These are phyloP conservation scores for Tetrahymena borealis DNA, from an alignment of 73 alveolate genomes.

Conservation along the genomic window DNA sequence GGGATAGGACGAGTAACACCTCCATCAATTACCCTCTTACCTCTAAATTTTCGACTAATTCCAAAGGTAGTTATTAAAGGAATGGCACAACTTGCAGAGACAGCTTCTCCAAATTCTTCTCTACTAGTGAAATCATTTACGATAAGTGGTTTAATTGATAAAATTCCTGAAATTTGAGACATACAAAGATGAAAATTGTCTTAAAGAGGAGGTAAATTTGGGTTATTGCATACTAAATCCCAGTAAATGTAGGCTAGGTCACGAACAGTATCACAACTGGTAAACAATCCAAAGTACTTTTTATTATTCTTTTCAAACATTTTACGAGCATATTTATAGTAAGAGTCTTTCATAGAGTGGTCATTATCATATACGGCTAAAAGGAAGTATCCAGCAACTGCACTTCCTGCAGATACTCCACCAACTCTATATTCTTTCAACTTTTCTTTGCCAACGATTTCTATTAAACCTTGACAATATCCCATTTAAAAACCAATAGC, in stretches of 20 bases:
- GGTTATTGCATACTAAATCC: neutral
- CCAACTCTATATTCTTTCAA: neutral
- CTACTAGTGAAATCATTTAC: neutral
- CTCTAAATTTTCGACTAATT: neutral
- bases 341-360: neutral
- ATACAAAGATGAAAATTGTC: neutral
- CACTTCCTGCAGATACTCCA: neutral
- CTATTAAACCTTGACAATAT: neutral
- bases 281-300: neutral
- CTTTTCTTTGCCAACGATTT: neutral
- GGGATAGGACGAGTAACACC: neutral
- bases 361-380: neutral
- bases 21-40: neutral
- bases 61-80: neutral
- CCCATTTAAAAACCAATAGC: neutral
- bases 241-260: neutral
- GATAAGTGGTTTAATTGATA: neutral
- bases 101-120: neutral
- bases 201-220: neutral
- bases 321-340: neutral
- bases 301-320: neutral
- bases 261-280: neutral
- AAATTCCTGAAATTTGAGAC: neutral
- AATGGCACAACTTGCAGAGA: neutral
- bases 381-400: neutral